These are phyloP conservation scores for Neoboletus brunneissimus DNA, from an alignment of 768 basidiomycete genomes.

Conservation along the genomic window DNA sequence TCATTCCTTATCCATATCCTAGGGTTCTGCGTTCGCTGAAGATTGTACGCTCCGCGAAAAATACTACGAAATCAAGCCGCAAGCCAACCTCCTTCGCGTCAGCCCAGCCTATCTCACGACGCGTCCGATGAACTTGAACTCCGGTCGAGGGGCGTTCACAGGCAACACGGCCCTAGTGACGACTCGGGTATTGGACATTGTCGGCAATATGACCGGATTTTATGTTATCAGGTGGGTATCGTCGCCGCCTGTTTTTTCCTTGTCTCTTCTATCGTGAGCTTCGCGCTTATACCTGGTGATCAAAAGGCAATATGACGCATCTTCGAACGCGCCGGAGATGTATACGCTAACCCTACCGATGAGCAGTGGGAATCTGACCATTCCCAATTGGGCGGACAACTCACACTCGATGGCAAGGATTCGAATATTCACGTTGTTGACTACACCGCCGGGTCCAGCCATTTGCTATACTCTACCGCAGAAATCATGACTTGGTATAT, in stretches of 20 bases:
- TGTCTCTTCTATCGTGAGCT: not conserved
- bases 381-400: conserved; percentile 42
- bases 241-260: not conserved
- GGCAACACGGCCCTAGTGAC: conserved; percentile 48
- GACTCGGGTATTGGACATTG: conserved; percentile 47
- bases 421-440: conserved; percentile 53
- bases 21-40: conserved; percentile 52
- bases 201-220: conserved; percentile 47
- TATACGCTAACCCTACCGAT: conserved; percentile 46
- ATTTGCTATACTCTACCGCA: conserved; percentile 45
- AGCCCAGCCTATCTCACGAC: conserved; percentile 50
- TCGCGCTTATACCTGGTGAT: conserved; percentile 1
- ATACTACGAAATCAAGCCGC: conserved; percentile 51
- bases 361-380: conserved; percentile 40
- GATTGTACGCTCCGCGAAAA: conserved; percentile 52
- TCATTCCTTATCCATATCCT: not conserved
- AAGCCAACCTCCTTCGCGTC: conserved; percentile 49
- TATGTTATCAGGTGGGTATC: conserved; percentile 34
- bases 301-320: conserved; percentile 15
- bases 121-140: conserved; percentile 41
- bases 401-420: conserved; percentile 49
- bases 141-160: conserved; percentile 45
- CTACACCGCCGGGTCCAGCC: conserved; percentile 43
- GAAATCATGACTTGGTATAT: conserved; percentile 49
- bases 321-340: conserved; percentile 5